These are phyloP conservation scores for Actinidia arguta DNA, from an alignment of 179 eudicot species.

Conservation along the genomic window DNA sequence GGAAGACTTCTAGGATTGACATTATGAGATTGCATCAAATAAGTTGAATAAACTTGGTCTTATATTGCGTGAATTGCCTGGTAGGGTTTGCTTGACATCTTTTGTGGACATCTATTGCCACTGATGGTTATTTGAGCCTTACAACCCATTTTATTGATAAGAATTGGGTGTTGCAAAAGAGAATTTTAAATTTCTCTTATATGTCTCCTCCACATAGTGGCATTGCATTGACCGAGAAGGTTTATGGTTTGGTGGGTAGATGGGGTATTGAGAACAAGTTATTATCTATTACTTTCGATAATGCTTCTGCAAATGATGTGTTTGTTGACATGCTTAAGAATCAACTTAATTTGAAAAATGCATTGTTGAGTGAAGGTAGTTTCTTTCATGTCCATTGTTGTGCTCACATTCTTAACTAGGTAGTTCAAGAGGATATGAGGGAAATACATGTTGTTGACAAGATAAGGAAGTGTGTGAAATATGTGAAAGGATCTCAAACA, in stretches of 20 bases:
- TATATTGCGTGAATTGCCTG: neutral
- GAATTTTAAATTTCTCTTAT: slow-evolving; percentile 14
- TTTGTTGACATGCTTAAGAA: slow-evolving; percentile 7
- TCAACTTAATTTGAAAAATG: neutral
- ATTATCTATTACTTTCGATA: slow-evolving; percentile 16
- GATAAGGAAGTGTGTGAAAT: slow-evolving; percentile 24
- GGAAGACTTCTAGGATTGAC: no score
- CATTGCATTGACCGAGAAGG: neutral
- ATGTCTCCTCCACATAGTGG: slow-evolving; percentile 26
- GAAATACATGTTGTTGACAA: neutral
- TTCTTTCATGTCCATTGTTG: slow-evolving; percentile 21
- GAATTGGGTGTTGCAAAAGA: slow-evolving; percentile 15
- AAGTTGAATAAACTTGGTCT: neutral
- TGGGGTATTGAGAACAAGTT: slow-evolving; percentile 18
- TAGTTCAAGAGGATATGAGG: slow-evolving; percentile 9
- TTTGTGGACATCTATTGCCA: slow-evolving; percentile 15
- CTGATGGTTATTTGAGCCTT: slow-evolving; percentile 21
- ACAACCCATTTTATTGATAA: slow-evolving; percentile 20
- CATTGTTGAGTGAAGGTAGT: neutral
- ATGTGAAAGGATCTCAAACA: slow-evolving; percentile 22
- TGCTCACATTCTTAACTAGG: slow-evolving; percentile 16
- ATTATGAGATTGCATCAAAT: neutral
- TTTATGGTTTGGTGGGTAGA: neutral
- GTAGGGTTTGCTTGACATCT: slow-evolving; percentile 21
- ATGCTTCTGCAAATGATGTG: slow-evolving; percentile 16